A percentile compares a stretch with the other conserved stretches of the same genome.
phyloP scores from a whole-genome alignment of 345 rosid species.

The Arabidopsis suecica region DNA sequence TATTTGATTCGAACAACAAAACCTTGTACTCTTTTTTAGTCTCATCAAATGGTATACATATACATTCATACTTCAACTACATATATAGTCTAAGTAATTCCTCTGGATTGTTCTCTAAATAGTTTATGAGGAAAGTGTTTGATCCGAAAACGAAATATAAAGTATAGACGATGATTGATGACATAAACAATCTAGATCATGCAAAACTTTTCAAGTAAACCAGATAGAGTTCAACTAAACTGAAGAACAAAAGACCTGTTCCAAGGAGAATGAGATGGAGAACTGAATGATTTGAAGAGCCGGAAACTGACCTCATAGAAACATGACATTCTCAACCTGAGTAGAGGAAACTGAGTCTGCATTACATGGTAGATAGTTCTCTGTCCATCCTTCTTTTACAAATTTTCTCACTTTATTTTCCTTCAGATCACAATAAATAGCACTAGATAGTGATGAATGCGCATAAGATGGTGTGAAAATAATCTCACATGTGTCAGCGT shows the following conservation, averaged over 20 bases:
- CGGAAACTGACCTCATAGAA: neutral
- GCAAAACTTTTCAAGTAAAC: neutral
- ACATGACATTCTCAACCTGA: slow-evolving; percentile 22
- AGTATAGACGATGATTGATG: neutral
- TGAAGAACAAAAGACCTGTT: neutral
- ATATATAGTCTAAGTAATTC: too few relatives aligned
- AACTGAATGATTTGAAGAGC: neutral
- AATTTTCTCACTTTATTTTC: neutral
- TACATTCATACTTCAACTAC: too few relatives aligned
- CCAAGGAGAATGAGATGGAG: neutral
- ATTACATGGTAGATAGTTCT: neutral
- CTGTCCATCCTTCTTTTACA: neutral
- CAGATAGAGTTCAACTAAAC: neutral
- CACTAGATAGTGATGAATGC: neutral
- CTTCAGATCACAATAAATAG: neutral
- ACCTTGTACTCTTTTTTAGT: too few relatives aligned
- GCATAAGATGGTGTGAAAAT: neutral
- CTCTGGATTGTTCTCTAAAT: too few relatives aligned
- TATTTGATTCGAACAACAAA: too few relatives aligned
- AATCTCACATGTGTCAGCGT: slow-evolving; percentile 11
- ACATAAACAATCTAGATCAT: neutral
- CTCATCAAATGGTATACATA: too few relatives aligned
- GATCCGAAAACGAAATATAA: slow-evolving; percentile 44
- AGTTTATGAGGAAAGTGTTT: too few relatives aligned
- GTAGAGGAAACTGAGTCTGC: neutral